Percentiles rank a stretch among this genome's conserved stretches.
These are phyloP conservation scores for grape (Vitis vinifera) DNA, from an alignment of 164 flowering plant species.

Conservation along the genomic window DNA sequence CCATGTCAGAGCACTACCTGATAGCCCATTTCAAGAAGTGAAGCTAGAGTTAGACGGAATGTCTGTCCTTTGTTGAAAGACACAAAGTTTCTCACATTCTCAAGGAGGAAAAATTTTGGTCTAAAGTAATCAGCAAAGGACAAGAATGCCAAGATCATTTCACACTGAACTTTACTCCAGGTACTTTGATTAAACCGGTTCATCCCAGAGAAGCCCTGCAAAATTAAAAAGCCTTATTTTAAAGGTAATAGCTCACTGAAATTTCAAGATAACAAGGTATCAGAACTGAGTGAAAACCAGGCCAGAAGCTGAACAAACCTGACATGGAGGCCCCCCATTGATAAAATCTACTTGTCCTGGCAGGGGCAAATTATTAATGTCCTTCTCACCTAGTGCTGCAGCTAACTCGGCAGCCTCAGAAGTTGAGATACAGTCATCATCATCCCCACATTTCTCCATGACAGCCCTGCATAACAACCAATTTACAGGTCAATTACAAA, in stretches of 20 bases:
- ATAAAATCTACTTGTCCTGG: slow-evolving; percentile 98
- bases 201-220: slow-evolving; percentile 98
- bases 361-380: slow-evolving; percentile 58
- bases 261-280: background rate
- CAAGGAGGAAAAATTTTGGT: slow-evolving; percentile 79
- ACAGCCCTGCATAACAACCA: slow-evolving; percentile 53
- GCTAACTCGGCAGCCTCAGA: slow-evolving; percentile 74
- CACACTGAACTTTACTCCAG: slow-evolving; percentile 98
- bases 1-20: slow-evolving; percentile 54
- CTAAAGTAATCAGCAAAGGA: slow-evolving; percentile 92
- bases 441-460: slow-evolving; percentile 78
- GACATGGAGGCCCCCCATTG: slow-evolving; percentile 99
- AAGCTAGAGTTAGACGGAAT: slow-evolving; percentile 80
- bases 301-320: slow-evolving; percentile 34
- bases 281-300: background rate
- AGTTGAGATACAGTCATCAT: slow-evolving; percentile 77
- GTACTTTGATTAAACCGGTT: slow-evolving; percentile 86
- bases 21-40: slow-evolving; percentile 97
- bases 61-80: slow-evolving; percentile 97
- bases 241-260: background rate
- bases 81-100: slow-evolving; percentile 88
- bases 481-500: background rate
- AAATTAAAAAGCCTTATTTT: background rate
- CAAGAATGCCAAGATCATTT: slow-evolving; percentile 91
- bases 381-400: slow-evolving; percentile 52